Evolutionary conservation across 768 basidiomycete genomes (phyloP).

Genomic region (Amanita rubescens): DNA sequence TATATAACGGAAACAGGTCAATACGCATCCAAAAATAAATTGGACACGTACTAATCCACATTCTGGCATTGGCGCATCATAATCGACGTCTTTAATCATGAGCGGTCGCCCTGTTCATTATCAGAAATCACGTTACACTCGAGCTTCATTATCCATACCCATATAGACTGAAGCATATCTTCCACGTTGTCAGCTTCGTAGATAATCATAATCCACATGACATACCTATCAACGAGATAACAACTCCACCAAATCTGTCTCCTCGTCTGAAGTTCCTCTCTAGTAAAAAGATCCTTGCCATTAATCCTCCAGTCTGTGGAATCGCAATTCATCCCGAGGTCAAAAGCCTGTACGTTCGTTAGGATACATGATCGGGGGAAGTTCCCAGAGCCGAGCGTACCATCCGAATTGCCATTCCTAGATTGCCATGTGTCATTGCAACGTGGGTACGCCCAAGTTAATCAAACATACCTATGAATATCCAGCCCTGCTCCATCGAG

Average conservation of each 20-base stretch:
- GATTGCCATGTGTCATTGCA: slow-evolving; percentile 5
- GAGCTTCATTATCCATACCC: slow-evolving; percentile 30
- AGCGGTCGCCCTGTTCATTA: slow-evolving; percentile 51
- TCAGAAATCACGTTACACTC: slow-evolving; percentile 7
- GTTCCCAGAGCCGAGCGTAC: slow-evolving; percentile 23
- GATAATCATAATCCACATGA: background rate
- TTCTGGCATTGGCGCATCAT: slow-evolving; percentile 57
- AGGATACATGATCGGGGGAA: slow-evolving; percentile 7
- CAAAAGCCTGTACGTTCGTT: slow-evolving; percentile 48
- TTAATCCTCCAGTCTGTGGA: slow-evolving; percentile 67
- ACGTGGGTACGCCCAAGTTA: background rate
- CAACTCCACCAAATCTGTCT: slow-evolving; percentile 81
- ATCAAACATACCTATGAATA: slow-evolving; percentile 53
- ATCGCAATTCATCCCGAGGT: slow-evolving; percentile 75
- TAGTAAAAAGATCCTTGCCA: slow-evolving; percentile 52
- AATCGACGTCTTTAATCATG: slow-evolving; percentile 62
- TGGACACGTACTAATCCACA: slow-evolving; percentile 38
- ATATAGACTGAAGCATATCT: slow-evolving; percentile 73
- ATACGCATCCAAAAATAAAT: background rate
- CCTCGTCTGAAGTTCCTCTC: slow-evolving; percentile 61
- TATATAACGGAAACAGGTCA: slow-evolving; percentile 6
- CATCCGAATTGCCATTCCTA: slow-evolving; percentile 73
- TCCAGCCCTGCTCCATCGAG: slow-evolving; percentile 80
- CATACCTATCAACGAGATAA: slow-evolving; percentile 61
- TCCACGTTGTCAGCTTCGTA: background rate